A percentile compares a stretch with the other conserved stretches of the same genome.
Evolutionary conservation across 164 flowering plant genomes (phyloP).

Genomic region (Magnolia changhungtana): DNA sequence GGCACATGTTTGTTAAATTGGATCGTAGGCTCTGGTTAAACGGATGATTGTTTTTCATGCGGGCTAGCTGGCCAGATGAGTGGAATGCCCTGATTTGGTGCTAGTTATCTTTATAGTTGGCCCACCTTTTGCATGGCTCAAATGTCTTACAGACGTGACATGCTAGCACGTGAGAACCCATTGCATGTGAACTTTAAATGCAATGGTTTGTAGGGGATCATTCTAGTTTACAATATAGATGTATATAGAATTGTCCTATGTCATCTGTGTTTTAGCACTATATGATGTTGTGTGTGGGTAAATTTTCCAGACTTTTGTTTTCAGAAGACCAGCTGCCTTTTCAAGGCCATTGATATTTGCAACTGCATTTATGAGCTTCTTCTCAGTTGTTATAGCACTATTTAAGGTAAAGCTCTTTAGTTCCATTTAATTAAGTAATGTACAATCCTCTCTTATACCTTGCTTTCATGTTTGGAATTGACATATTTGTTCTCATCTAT

Average conservation of each 20-base stretch:
- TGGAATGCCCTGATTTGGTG: neutral
- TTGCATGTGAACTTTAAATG: too few species aligned
- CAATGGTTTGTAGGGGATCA: neutral
- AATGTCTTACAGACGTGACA: neutral
- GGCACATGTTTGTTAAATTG: neutral
- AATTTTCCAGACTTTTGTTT: slow-evolving; percentile 63
- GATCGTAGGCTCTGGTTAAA: neutral
- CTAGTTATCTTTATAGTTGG: neutral
- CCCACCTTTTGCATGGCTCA: neutral
- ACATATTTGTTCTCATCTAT: too few species aligned
- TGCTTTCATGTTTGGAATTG: too few species aligned
- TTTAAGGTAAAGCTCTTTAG: slow-evolving; percentile 63
- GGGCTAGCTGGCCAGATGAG: neutral
- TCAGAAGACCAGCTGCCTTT: slow-evolving; percentile 55
- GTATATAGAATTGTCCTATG: neutral
- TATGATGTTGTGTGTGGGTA: slow-evolving; percentile 4
- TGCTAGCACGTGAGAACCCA: neutral
- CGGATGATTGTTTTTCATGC: too few species aligned
- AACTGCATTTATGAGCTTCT: slow-evolving; percentile 97
- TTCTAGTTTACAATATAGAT: neutral
- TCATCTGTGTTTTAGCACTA: neutral
- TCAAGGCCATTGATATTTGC: slow-evolving; percentile 84
- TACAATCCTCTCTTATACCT: neutral
- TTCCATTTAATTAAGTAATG: neutral
- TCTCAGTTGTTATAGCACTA: slow-evolving; percentile 93